Conservation (phyloP, 2,329 filamentous ascomycete genomes). For the Ilyonectria mors-panacis region DNA sequence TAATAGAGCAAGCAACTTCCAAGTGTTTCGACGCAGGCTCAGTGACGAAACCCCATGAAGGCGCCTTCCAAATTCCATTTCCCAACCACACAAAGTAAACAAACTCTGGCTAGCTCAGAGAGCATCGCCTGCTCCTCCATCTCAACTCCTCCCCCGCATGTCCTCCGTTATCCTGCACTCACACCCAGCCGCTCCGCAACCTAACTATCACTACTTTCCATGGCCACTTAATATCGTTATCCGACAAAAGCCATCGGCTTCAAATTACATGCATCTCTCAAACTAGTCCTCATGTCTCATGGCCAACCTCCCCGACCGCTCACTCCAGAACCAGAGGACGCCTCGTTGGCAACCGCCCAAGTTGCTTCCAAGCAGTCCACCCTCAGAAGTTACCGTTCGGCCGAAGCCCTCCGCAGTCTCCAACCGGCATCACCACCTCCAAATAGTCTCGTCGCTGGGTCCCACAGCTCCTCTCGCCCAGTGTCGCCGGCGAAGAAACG, state of each 20-base stretch:
- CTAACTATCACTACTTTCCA: neutral
- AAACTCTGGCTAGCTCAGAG: neutral
- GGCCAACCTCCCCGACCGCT: constrained; percentile 15
- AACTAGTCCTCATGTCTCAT: constrained; percentile 31
- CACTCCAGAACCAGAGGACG: constrained; percentile 19
- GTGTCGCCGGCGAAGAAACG: neutral
- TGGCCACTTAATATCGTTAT: constrained; percentile 15
- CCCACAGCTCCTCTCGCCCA: neutral
- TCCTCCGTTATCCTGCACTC: neutral
- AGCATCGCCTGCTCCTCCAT: neutral
- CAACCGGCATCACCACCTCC: constrained; percentile 8
- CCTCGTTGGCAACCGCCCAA: constrained; percentile 3
- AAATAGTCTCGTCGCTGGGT: neutral
- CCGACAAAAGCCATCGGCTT: constrained; percentile 15
- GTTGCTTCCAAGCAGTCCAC: neutral
- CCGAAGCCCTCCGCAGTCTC: neutral
- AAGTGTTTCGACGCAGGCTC: neutral
- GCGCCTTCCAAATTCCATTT: neutral
- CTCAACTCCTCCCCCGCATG: neutral
- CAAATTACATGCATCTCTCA: constrained; percentile 1
- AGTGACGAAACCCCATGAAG: neutral
- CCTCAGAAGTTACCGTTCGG: neutral
- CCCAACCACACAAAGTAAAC: neutral
- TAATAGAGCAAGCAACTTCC: neutral
- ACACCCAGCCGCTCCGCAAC: neutral